Conservation (phyloP, 129 eudicot species). For the Flaveria linearis region DNA sequence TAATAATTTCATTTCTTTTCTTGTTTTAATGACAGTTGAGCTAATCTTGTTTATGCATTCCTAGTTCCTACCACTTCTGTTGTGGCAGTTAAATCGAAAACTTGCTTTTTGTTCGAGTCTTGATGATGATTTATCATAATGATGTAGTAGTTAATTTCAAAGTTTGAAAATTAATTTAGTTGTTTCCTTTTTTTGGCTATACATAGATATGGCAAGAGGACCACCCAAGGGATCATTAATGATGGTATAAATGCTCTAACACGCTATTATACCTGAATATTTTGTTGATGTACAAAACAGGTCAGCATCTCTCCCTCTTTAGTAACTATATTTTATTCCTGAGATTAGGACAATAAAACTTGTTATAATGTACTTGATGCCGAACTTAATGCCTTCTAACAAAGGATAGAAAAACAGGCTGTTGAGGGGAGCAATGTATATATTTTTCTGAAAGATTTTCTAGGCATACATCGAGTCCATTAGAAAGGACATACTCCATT, state of each 20-base stretch:
- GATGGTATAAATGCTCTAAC: slow-evolving; percentile 75
- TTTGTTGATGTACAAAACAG: slow-evolving; percentile 91
- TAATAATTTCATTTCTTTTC: background rate
- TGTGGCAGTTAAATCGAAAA: slow-evolving; percentile 12
- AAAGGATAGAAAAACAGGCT: slow-evolving; percentile 8
- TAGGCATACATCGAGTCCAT: background rate
- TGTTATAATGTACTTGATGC: slow-evolving; percentile 3
- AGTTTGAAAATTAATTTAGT: slow-evolving; percentile 10
- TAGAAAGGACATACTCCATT: background rate
- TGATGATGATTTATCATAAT: slow-evolving; percentile 15
- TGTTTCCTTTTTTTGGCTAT: slow-evolving; percentile 10
- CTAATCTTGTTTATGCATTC: slow-evolving; percentile 16
- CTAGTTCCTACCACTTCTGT: slow-evolving; percentile 7
- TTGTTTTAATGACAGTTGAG: background rate
- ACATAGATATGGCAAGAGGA: slow-evolving; percentile 75
- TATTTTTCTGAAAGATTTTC: background rate
- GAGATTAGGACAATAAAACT: slow-evolving; percentile 10
- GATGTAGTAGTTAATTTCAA: slow-evolving; percentile 6
- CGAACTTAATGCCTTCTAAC: background rate
- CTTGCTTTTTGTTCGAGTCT: slow-evolving; percentile 13
- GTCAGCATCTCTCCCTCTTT: slow-evolving; percentile 38
- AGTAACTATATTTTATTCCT: background rate
- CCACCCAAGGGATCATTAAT: slow-evolving; percentile 65
- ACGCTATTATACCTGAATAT: slow-evolving; percentile 92
- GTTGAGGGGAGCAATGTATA: background rate